Conservation (phyloP, 2,329 filamentous ascomycete species). For the Aspergillus aculeatinus region DNA sequence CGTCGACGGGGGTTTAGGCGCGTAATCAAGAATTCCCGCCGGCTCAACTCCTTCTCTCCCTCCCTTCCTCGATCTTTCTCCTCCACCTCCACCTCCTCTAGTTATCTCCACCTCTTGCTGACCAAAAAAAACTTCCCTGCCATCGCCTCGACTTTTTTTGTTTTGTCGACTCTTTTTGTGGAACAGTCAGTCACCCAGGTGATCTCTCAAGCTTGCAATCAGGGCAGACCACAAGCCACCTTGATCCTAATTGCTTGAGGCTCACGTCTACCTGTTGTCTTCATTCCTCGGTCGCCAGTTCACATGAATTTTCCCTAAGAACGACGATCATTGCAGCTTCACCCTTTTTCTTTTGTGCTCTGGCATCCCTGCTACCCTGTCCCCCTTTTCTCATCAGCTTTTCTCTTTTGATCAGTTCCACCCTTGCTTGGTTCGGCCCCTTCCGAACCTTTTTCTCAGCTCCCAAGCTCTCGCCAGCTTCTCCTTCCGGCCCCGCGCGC, state of each 20-base stretch:
- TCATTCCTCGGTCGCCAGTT: conserved; percentile 29
- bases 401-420: conserved; percentile 6
- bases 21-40: conserved; percentile 11
- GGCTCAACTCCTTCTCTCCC: conserved; percentile 13
- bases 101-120: neutral
- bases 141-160: conserved; percentile 4
- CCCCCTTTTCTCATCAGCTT: conserved; percentile 5
- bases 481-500: conserved; percentile 23
- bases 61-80: conserved; percentile 7
- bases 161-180: neutral
- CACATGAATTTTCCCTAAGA: conserved; percentile 32
- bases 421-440: conserved; percentile 10
- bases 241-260: neutral
- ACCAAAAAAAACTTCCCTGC: neutral
- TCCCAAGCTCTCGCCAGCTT: conserved; percentile 12
- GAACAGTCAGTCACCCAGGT: neutral
- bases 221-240: neutral
- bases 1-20: neutral
- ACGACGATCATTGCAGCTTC: conserved; percentile 21
- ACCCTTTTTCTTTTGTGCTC: conserved; percentile 10
- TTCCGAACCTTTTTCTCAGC: conserved; percentile 11
- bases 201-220: neutral
- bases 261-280: conserved; percentile 6
- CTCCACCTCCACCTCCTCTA: conserved; percentile 11
- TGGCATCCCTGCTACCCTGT: conserved; percentile 5